A percentile compares a stretch with the other conserved stretches of the same genome.
Evolutionary conservation across 139 green algal genomes (phyloP).

Genomic region (Chlamydomonas sphaeroides): DNA sequence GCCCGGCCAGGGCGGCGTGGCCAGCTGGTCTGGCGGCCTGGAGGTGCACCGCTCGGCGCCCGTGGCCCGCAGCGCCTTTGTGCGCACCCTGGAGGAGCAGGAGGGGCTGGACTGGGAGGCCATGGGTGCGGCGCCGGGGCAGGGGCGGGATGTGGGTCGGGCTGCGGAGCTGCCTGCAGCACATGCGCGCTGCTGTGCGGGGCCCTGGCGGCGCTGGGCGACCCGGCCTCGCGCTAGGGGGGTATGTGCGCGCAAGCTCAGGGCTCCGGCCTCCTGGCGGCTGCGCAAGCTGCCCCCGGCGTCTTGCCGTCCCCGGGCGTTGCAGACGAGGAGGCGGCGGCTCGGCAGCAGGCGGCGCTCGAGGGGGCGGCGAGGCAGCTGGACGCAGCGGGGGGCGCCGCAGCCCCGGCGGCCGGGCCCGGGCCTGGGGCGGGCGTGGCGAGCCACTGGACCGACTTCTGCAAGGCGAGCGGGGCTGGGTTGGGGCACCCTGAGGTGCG

Average conservation of each 20-base stretch:
- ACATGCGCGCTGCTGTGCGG: no score
- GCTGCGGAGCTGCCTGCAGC: no score
- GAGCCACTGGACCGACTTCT: conserved; percentile 79
- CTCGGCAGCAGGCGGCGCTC: conserved; percentile 43
- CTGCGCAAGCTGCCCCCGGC: no score
- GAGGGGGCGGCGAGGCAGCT: conserved; percentile 17
- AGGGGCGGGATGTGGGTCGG: no score
- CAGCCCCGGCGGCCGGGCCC: conserved; percentile 7
- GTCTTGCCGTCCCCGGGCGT: no score
- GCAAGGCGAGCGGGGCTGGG: conserved; percentile 63
- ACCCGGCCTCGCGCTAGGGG: no score
- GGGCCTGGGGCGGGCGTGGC: not conserved
- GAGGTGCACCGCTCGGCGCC: conserved; percentile 53
- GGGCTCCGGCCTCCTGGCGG: no score
- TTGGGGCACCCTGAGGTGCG: no score
- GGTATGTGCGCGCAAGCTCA: no score
- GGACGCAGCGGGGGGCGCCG: not conserved
- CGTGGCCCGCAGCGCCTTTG: conserved; percentile 59
- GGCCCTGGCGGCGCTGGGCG: no score
- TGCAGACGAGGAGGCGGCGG: conserved; percentile 47
- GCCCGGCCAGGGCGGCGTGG: not conserved
- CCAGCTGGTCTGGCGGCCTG: conserved; percentile 58
- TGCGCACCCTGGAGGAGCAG: conserved; percentile 54
- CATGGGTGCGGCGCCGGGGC: conserved; percentile 29
- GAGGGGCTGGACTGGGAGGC: conserved; percentile 18